Evolutionary conservation across 352 stramenopile genomes (phyloP), one percentile per base, ranked within the genome.

Genomic region (Pythium dissotocum): DNA sequence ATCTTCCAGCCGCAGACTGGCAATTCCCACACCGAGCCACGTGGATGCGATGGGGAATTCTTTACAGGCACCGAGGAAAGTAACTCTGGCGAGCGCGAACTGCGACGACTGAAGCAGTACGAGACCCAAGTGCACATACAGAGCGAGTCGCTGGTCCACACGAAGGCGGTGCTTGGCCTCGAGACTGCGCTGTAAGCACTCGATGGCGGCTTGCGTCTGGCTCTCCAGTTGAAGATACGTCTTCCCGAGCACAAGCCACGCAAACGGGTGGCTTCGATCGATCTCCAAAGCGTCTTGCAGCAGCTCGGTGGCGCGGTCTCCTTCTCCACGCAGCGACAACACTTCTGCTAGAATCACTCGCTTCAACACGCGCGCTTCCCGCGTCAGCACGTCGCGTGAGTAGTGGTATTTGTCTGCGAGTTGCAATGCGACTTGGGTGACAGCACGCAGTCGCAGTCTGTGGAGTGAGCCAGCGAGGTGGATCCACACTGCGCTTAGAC

Each of bases 11-110:
- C 87, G 83, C 18, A 93, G 58, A 40, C 69, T 77, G 4, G 87
- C 78, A 58, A 94, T 90, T 32, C 86, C 87, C 2, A 93, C 82
- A 46, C 86, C 86, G 9, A 95, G 78, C 87, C 87, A 95, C n/a
- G 63, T 76, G 2, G 86, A 94, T 24, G 87, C 84, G 36, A 88
- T 68, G 48, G 75, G 68, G 59, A 89, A 91, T 53, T 90, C 82
- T n/a, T 79, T 74, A 26, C 80, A 89, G 0, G 78, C 77, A 21
- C 64, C 42, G 21, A 92, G 54, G 53, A 94, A 94, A 1, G 87
- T 82, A 0, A 44, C 32, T 59, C 89, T 84, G 12, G 85, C 83
- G 0, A 36, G 55, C 6, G 63, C 67, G 42, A 91, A 93, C 69
- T 90, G 85, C 33, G 83, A 79, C 13, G 79, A 75, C 52, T 94